phyloP scores from a whole-genome alignment of 2,329 filamentous ascomycete species.

The Sphaerostilbella broomeana region DNA sequence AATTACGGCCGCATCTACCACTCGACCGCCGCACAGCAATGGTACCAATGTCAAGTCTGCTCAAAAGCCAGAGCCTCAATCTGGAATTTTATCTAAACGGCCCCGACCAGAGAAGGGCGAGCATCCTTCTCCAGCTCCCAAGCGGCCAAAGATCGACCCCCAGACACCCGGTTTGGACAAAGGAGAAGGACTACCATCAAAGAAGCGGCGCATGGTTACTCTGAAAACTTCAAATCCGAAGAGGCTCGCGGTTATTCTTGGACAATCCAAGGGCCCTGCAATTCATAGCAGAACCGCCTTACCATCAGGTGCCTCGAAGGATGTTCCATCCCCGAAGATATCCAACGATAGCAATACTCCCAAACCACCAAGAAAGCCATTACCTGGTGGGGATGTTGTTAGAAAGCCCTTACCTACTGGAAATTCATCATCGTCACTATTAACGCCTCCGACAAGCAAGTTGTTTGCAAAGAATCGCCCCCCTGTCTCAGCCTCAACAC shows the following conservation, averaged over 20 bases:
- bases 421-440: conserved; percentile 20
- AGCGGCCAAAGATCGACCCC: conserved; percentile 33
- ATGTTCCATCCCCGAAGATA: conserved; percentile 17
- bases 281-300: conserved; percentile 26
- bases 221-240: conserved; percentile 30
- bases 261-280: conserved; percentile 17
- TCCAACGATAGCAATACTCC: conserved; percentile 26
- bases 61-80: conserved; percentile 3
- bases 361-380: conserved; percentile 31
- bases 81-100: conserved; percentile 24
- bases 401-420: conserved; percentile 31
- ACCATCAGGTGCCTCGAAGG: conserved; percentile 25
- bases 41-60: conserved; percentile 10
- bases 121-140: conserved; percentile 28
- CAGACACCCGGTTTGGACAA: conserved; percentile 17
- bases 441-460: conserved; percentile 21
- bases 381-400: conserved; percentile 8
- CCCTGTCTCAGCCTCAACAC: conserved; percentile 16
- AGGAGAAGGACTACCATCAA: conserved; percentile 12
- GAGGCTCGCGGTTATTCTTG: conserved; percentile 30
- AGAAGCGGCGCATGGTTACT: conserved; percentile 32
- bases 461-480: conserved; percentile 20
- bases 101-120: conserved; percentile 33
- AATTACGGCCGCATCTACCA: conserved; percentile 22
- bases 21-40: conserved; percentile 19